A percentile compares a stretch with the other conserved stretches of the same genome.
These are phyloP conservation scores for Saturnispora bothae DNA, from an alignment of 805 yeast genomes.

Conservation along the genomic window DNA sequence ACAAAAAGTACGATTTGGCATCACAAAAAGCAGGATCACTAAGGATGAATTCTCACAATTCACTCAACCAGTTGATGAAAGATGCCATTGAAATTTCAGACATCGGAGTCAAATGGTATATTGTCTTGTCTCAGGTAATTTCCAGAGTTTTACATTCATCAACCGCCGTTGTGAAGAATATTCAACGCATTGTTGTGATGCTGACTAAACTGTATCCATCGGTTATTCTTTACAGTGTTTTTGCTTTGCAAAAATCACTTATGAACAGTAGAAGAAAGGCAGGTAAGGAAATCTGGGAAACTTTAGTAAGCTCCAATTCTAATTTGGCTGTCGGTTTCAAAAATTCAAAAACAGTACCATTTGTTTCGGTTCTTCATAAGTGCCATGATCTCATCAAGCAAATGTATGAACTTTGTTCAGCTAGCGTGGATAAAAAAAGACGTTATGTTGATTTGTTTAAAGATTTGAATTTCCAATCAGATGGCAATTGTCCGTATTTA, in stretches of 20 bases:
- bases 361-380: constrained; percentile 29
- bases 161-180: constrained; percentile 40
- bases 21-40: constrained; percentile 2
- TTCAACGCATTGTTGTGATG: constrained; percentile 46
- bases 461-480: constrained; percentile 32
- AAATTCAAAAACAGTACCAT: constrained; percentile 20
- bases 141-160: constrained; percentile 68
- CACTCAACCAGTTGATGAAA: constrained; percentile 7
- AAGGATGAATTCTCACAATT: constrained; percentile 4
- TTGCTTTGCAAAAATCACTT: constrained; percentile 57
- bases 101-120: constrained; percentile 50
- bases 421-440: background rate
- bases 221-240: constrained; percentile 77
- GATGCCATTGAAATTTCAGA: constrained; percentile 21
- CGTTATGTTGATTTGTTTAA: constrained; percentile 19
- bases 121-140: constrained; percentile 75
- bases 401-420: constrained; percentile 1
- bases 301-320: constrained; percentile 15
- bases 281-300: constrained; percentile 36
- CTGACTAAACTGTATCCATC: constrained; percentile 62
- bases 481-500: constrained; percentile 28
- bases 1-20: constrained; percentile 23
- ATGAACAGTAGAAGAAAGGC: constrained; percentile 34
- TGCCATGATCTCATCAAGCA: constrained; percentile 3
- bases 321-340: constrained; percentile 5